A percentile compares a stretch with the other conserved stretches of the same genome.
Evolutionary conservation across 176 grass and related monocot genomes (phyloP).

Genomic region (Hordeum vulgare): MorexV3_pseudomolecules_assembly NC_058521.1:378992344-378992843

Average conservation of each 20-base stretch:
- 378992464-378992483: not conserved
- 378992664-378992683: not conserved
- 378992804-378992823: conserved; percentile 40
- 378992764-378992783: conserved; percentile 57
- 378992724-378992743: conserved; percentile 65
- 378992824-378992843: not conserved
- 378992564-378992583: not conserved
- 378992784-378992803: conserved; percentile 90
- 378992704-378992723: conserved; percentile 37
- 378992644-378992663: conserved; percentile 23
- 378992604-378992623: conserved; percentile 61
- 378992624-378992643: conserved; percentile 56
- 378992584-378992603: conserved; percentile 47
- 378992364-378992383: not conserved
- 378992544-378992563: not conserved
- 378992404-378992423: not conserved
- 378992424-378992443: not conserved
- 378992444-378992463: not conserved
- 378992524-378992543: not conserved
- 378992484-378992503: not conserved
- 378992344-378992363: not conserved
- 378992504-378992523: conserved; percentile 3
- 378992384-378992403: not conserved
- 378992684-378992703: not conserved
- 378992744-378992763: conserved; percentile 61